Conservation (phyloP, 176 grass and related monocot genomes). For the Cenchrus purpureus region DNA sequence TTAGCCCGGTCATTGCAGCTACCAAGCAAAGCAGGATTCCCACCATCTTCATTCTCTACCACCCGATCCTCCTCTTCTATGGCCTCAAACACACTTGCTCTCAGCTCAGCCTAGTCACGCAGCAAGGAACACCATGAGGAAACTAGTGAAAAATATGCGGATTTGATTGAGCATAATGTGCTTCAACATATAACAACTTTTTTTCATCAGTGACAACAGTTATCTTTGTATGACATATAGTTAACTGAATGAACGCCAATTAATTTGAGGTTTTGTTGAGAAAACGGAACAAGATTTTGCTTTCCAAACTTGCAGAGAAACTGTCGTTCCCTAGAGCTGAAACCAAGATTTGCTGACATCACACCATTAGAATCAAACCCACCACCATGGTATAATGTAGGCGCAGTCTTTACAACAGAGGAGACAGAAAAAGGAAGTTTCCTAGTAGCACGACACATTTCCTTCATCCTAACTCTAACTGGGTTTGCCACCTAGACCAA, state of each 20-base stretch:
- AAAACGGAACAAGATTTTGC: not conserved
- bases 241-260: not conserved
- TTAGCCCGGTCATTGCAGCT: slow-evolving; percentile 83
- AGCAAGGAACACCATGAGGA: slow-evolving; percentile 11
- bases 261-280: not conserved
- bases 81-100: slow-evolving; percentile 88
- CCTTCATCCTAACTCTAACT: not conserved
- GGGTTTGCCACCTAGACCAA: not conserved
- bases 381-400: too few species aligned
- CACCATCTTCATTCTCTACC: slow-evolving; percentile 58
- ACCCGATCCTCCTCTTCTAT: slow-evolving; percentile 89
- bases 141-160: not conserved
- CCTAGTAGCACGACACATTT: not conserved
- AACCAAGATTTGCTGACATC: too few species aligned
- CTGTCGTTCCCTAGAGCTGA: not conserved
- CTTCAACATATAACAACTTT: not conserved
- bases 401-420: not conserved
- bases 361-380: too few species aligned
- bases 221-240: slow-evolving; percentile 2
- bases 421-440: not conserved
- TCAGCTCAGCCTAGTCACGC: slow-evolving; percentile 71
- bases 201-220: not conserved
- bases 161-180: not conserved
- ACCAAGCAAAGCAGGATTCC: slow-evolving; percentile 73
- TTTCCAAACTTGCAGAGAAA: not conserved